Conservation (phyloP, 2,329 filamentous ascomycete species). For the Hyphodiscus sp. region DNA sequence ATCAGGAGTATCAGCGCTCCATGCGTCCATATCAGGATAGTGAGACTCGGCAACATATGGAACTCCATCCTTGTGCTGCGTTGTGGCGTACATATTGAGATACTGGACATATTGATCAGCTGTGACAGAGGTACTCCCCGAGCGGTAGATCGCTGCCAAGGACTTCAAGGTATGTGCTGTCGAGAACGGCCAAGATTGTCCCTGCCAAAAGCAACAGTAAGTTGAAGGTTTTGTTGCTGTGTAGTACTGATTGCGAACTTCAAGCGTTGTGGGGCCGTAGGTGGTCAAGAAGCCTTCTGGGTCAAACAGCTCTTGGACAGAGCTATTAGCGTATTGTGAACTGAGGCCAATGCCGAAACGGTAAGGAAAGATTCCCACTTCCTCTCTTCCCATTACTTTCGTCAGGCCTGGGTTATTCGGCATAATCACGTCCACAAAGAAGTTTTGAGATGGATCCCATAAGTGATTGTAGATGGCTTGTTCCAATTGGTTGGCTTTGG, state of each 20-base stretch:
- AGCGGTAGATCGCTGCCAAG: conserved; percentile 33
- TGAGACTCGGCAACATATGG: conserved; percentile 41
- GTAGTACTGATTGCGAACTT: conserved; percentile 36
- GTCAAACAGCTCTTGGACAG: conserved; percentile 32
- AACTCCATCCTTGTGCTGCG: conserved; percentile 36
- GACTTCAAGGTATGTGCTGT: conserved; percentile 37
- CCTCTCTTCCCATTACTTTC: conserved; percentile 32
- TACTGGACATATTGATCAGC: conserved; percentile 34
- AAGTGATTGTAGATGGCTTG: conserved; percentile 31
- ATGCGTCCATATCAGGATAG: conserved; percentile 32
- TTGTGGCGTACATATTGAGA: conserved; percentile 34
- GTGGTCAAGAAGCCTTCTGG: conserved; percentile 32
- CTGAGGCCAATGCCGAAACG: conserved; percentile 36
- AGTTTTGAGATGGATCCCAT: conserved; percentile 34
- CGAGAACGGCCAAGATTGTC: conserved; percentile 40
- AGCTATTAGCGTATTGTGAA: conserved; percentile 26
- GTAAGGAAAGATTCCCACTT: conserved; percentile 38
- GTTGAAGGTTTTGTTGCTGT: conserved; percentile 28
- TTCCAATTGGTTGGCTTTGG: conserved; percentile 31
- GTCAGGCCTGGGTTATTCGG: conserved; percentile 31
- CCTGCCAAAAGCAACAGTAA: conserved; percentile 38
- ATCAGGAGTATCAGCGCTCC: conserved; percentile 33
- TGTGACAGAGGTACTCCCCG: conserved; percentile 30
- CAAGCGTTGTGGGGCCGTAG: conserved; percentile 38
- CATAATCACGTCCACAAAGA: conserved; percentile 35